These are phyloP conservation scores for Citrullus amarus DNA, from an alignment of 306 rosid species.

Conservation along the genomic window DNA sequence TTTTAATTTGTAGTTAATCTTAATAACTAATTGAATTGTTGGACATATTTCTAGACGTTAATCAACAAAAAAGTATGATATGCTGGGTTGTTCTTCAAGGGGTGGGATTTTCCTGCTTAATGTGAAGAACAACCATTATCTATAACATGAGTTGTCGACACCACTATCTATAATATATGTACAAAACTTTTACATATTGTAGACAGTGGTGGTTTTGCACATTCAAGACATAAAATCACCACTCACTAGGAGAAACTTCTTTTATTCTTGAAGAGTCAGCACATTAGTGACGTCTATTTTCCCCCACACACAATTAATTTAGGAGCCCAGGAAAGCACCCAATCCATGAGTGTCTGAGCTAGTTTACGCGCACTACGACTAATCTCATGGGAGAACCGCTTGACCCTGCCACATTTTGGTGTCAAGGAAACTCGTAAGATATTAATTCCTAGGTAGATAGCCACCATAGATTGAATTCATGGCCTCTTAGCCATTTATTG, in stretches of 20 bases:
- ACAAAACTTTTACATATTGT: neutral
- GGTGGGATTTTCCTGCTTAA: neutral
- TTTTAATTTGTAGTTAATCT: neutral
- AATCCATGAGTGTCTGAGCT: too few relatives aligned
- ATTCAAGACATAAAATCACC: neutral
- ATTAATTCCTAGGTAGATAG: too few relatives aligned
- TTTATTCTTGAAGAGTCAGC: neutral
- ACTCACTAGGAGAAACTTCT: neutral
- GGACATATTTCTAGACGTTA: neutral
- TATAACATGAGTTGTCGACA: neutral
- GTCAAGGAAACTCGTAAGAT: too few relatives aligned
- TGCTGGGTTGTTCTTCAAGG: neutral
- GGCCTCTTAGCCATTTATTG: too few relatives aligned
- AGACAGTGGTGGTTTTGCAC: neutral
- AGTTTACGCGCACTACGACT: too few relatives aligned
- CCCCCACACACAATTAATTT: neutral
- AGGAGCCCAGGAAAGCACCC: neutral
- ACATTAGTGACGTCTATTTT: neutral
- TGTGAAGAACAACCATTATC: neutral
- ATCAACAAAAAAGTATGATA: neutral
- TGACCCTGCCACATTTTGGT: too few relatives aligned
- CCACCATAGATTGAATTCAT: too few relatives aligned
- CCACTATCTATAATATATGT: neutral
- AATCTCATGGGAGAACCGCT: too few relatives aligned
- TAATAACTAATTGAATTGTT: neutral